Percentiles rank a stretch among this genome's conserved stretches.
phyloP scores from a whole-genome alignment of 768 basidiomycete genomes.

The Hypholoma fasciculare region DNA sequence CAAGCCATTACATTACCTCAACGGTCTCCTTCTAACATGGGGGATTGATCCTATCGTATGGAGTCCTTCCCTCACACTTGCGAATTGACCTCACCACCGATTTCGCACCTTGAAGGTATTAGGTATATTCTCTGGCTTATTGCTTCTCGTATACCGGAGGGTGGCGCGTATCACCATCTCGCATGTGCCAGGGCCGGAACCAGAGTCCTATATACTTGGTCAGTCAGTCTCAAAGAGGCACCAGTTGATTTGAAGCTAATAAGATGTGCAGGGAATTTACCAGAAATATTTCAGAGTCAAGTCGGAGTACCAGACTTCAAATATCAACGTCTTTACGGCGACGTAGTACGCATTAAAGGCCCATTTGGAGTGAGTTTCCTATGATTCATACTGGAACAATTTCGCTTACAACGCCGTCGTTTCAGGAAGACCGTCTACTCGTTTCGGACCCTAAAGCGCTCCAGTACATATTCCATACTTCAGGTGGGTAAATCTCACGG shows the following conservation, averaged over 20 bases:
- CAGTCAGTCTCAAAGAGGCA: neutral
- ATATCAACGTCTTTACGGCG: slow-evolving; percentile 49
- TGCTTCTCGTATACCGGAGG: slow-evolving; percentile 33
- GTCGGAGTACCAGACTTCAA: slow-evolving; percentile 53
- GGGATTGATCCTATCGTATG: neutral
- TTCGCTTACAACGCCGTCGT: neutral
- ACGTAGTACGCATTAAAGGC: slow-evolving; percentile 51
- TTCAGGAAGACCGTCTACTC: slow-evolving; percentile 51
- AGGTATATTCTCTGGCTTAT: slow-evolving; percentile 8
- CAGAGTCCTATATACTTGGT: slow-evolving; percentile 52
- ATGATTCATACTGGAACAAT: neutral
- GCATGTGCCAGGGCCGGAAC: slow-evolving; percentile 47
- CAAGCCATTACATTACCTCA: too few species aligned
- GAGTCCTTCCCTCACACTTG: neutral
- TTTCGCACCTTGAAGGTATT: neutral
- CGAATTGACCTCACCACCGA: neutral
- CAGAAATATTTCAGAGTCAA: slow-evolving; percentile 50
- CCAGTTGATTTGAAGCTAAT: neutral
- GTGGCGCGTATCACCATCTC: slow-evolving; percentile 40
- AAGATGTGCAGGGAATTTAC: slow-evolving; percentile 41
- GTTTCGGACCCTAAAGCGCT: slow-evolving; percentile 59
- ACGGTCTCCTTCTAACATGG: neutral
- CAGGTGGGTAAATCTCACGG: slow-evolving; percentile 31
- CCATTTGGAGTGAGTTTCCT: slow-evolving; percentile 42
- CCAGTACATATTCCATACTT: slow-evolving; percentile 57